phyloP scores from a whole-genome alignment of 2,329 filamentous ascomycete species.

The Monilinia fructicola region DNA sequence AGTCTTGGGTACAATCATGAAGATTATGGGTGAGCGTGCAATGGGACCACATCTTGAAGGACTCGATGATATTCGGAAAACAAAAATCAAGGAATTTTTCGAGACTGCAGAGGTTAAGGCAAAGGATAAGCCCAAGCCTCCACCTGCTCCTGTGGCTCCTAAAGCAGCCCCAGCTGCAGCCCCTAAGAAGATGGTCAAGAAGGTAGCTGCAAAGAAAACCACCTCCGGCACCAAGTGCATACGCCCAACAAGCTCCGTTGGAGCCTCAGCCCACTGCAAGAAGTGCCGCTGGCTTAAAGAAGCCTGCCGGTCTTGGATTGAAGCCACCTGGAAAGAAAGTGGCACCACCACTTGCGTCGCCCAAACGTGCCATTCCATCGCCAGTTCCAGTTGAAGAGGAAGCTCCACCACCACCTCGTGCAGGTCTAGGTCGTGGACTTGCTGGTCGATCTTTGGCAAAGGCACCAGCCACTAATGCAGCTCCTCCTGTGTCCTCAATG shows the following conservation, averaged over 20 bases:
- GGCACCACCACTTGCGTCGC: slow-evolving; percentile 49
- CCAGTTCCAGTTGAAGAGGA: slow-evolving; percentile 48
- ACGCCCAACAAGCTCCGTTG: slow-evolving; percentile 53
- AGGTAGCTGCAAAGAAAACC: slow-evolving; percentile 51
- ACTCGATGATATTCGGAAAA: slow-evolving; percentile 92
- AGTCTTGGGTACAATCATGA: slow-evolving; percentile 92
- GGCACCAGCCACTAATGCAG: slow-evolving; percentile 49
- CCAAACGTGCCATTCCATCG: slow-evolving; percentile 49
- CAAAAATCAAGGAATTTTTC: slow-evolving; percentile 90
- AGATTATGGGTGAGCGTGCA: slow-evolving; percentile 93
- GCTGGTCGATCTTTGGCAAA: slow-evolving; percentile 83
- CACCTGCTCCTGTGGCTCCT: slow-evolving; percentile 62
- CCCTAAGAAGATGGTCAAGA: slow-evolving; percentile 47
- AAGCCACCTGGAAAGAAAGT: slow-evolving; percentile 60
- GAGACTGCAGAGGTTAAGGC: slow-evolving; percentile 81
- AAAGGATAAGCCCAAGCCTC: slow-evolving; percentile 87
- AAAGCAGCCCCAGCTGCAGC: slow-evolving; percentile 48
- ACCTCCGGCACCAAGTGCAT: slow-evolving; percentile 46
- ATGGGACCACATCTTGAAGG: slow-evolving; percentile 93
- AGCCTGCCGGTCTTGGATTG: slow-evolving; percentile 50
- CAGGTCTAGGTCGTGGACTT: slow-evolving; percentile 60
- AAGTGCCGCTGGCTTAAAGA: slow-evolving; percentile 51
- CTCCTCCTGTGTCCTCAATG: slow-evolving; percentile 51
- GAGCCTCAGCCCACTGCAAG: slow-evolving; percentile 60
- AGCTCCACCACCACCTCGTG: slow-evolving; percentile 38